Percentiles rank a stretch among this genome's conserved stretches.
phyloP scores from a whole-genome alignment of 306 rosid genomes.

The Geum urbanum region DNA sequence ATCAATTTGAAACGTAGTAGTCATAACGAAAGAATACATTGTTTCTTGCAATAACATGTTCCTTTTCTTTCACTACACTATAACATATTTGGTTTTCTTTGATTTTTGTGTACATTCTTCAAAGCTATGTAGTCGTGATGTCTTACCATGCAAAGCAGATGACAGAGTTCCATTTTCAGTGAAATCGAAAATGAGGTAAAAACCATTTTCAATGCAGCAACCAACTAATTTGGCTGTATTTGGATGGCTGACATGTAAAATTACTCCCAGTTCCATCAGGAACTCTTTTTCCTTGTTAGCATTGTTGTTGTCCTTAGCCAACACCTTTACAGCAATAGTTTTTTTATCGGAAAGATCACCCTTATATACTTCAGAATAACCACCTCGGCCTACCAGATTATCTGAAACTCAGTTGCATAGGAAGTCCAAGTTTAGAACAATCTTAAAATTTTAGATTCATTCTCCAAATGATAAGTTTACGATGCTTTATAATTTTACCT shows the following conservation, averaged over 20 bases:
- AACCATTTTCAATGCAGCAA: slow-evolving; percentile 81
- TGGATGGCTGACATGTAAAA: slow-evolving; percentile 81
- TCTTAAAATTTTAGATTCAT: neutral
- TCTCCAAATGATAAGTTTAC: neutral
- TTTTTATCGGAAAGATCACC: slow-evolving; percentile 60
- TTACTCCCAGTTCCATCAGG: slow-evolving; percentile 85
- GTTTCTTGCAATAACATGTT: no score
- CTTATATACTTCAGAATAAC: slow-evolving; percentile 86
- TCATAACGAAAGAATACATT: neutral
- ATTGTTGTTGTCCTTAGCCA: slow-evolving; percentile 73
- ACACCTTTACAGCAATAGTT: slow-evolving; percentile 78
- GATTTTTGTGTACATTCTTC: neutral
- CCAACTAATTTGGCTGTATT: slow-evolving; percentile 74
- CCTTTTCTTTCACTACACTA: neutral
- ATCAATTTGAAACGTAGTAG: neutral
- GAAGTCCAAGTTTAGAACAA: neutral
- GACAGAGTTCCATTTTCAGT: slow-evolving; percentile 85
- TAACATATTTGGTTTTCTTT: neutral
- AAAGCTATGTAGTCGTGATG: neutral
- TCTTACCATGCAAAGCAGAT: slow-evolving; percentile 84
- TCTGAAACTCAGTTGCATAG: slow-evolving; percentile 35
- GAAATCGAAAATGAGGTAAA: slow-evolving; percentile 66
- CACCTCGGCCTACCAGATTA: slow-evolving; percentile 76
- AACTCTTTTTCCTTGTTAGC: slow-evolving; percentile 85
- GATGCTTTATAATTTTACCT: slow-evolving; percentile 38